phyloP scores from a whole-genome alignment of 2,329 filamentous ascomycete genomes.

The Aureobasidium subglaciale region DNA sequence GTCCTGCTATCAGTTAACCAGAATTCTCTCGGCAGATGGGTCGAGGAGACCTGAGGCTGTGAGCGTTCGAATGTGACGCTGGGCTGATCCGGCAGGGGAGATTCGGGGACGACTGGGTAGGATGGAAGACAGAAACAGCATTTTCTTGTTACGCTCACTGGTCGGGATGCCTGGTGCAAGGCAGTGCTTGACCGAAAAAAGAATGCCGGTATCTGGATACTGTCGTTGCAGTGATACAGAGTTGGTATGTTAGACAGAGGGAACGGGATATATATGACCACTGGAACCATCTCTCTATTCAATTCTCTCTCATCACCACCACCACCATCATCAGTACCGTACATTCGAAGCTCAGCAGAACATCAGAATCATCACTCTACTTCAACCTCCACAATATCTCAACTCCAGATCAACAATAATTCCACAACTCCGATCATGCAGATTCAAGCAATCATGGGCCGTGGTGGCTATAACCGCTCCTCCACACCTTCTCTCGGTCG shows the following conservation, averaged over 20 bases:
- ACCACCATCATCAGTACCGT: background rate
- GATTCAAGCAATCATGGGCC: constrained; percentile 26
- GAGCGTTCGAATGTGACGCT: background rate
- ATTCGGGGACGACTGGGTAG: background rate
- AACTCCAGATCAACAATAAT: background rate
- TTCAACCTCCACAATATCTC: background rate
- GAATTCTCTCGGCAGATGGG: no score
- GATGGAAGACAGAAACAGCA: background rate
- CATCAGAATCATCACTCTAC: background rate
- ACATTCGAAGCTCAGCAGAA: background rate
- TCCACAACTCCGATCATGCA: constrained; percentile 14
- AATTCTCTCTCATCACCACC: background rate
- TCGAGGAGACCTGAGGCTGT: background rate
- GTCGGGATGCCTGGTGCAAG: background rate
- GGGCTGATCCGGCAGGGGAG: background rate
- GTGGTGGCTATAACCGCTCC: constrained; percentile 38
- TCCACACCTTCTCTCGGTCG: constrained; percentile 14
- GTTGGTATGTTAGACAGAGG: background rate
- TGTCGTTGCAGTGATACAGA: background rate
- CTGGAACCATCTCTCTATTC: background rate
- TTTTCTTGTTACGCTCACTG: background rate
- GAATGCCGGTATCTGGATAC: background rate
- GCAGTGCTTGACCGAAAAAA: background rate
- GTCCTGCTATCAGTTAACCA: background rate
- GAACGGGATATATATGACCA: background rate